Conservation (phyloP, 2,329 filamentous ascomycete species). For the Macrophomina phaseolina region DNA sequence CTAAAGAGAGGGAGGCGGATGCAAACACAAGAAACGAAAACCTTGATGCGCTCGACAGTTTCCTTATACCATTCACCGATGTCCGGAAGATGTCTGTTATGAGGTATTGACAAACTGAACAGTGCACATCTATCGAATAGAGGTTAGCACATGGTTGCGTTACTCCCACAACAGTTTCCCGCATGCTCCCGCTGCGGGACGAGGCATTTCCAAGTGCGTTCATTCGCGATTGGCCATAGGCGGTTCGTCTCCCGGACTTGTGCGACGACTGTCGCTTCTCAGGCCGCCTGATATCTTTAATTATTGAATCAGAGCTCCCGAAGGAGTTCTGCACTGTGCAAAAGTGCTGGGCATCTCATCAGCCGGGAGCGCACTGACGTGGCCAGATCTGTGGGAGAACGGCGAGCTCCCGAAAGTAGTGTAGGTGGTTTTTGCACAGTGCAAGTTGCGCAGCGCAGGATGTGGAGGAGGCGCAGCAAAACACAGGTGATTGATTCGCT, state of each 20-base stretch:
- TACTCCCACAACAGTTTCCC: too few relatives aligned
- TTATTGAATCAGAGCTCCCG: background rate
- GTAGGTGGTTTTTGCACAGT: slow-evolving; percentile 12
- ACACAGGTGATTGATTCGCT: background rate
- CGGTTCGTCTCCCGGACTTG: too few relatives aligned
- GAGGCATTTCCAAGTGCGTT: too few relatives aligned
- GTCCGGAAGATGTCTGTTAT: background rate
- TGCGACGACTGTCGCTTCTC: too few relatives aligned
- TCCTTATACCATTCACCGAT: too few relatives aligned
- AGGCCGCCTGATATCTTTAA: background rate
- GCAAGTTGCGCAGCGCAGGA: slow-evolving; percentile 1
- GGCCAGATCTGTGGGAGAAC: background rate
- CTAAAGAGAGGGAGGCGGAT: too few relatives aligned
- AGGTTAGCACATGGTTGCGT: too few relatives aligned
- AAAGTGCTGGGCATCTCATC: background rate
- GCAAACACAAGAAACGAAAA: too few relatives aligned
- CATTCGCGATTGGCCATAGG: too few relatives aligned
- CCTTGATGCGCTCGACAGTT: too few relatives aligned
- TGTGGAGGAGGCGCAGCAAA: background rate
- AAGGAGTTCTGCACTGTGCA: slow-evolving; percentile 1
- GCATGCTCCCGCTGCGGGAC: too few relatives aligned
- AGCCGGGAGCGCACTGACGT: background rate
- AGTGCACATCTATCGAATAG: background rate
- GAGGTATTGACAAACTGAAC: background rate
- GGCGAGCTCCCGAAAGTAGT: background rate